Evolutionary conservation across 1,284 basidiomycete species (phyloP), one percentile per base, ranked within the genome.

Genomic region (Ganoderma sp.): DNA sequence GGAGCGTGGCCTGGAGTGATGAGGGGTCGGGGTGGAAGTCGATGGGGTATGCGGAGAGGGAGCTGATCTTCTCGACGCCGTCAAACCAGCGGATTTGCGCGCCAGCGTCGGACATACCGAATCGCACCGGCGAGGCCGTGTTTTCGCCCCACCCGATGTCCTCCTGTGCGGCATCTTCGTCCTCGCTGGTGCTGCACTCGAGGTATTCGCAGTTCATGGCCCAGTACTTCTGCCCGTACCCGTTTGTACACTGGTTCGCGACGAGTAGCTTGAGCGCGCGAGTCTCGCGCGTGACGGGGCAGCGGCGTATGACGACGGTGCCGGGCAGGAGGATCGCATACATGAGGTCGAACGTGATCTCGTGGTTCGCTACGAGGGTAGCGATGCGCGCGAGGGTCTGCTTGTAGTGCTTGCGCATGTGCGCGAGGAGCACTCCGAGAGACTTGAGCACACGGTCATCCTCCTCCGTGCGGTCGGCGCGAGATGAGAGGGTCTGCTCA

Each of bases 311-410:
- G 48, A 69, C 15, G 32, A 67, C 42, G 0, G 57, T 56, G 7
- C 63, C 64, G 1, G 68, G 68, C 32, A 69, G n/a, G 42, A 69
- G 61, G 58, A 69, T 61, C 15, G 68, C 65, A 74, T 86, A 85
- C 42, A 89, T 79, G 28, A 86, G 79, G 17, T 85, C 82, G 71
- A 81, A 88, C 3, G 84, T 85, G 69, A 88, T 88, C 72, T 88
- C 87, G 12, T 79, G 80, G 66, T 87, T 83, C 2, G 82, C 73
- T 14, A 79, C 82, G 28, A 88, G 80, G 32, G 81, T 80, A 0
- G 80, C 75, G 68, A 88, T 80, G 28, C 78, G 81, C 5, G 78
- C 75, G 43, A 88, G 75, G 0, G 84, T 87, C 17, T 78, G 75
- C 54, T 78, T 79, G 75, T 85, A 88, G 70, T 88, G 85, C 9